Base-by-base conservation (phyloP, 2,329 filamentous ascomycete genomes). In the Ciborinia camelliae region DNA sequence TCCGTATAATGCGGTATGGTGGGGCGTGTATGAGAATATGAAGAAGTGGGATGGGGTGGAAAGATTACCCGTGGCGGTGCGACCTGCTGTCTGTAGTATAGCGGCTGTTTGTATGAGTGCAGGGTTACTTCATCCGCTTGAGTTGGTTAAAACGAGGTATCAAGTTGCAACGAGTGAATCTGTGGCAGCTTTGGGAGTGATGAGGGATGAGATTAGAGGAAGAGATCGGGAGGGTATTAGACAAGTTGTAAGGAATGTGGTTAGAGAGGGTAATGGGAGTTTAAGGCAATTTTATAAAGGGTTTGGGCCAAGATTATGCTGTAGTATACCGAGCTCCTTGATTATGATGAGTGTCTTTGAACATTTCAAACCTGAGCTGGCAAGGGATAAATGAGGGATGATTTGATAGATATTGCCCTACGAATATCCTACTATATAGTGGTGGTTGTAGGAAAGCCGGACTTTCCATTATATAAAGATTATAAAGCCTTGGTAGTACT, bases 261-360 rank as follows among this genome's bases (percentile, higher is more conserved):
- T 65, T 52, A 62, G 26, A 32, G 68, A 70, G 58, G 43, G 43
- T 6, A 47, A 47, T 47, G 68, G 55, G 60, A 67, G 68, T 10
- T 41, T 26, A 43, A 70, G 43, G 37, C 67, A 67, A 32, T 70
- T 70, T 41, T 70, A 69, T 63, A 57, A 66, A 20, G 68, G 68
- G 15, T 69, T 70, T 47, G 20, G 68, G 20, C 68, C 68, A 18
- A 65, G 65, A 6, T 53, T 70, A 47, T 23, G 67, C 62, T 57
- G 68, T 52, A 68, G 65, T 61, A 65, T 67, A 50, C 68, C 68
- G 9, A 69, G 68, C 59, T 65, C 68, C 37, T 68, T 69, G 48
- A 70, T 70, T 23, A 70, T 68, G 67, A 70, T 70, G 68, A 65
- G 64, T 60, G 67, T 70, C 43, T 68, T 70, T 59, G 68, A 70